A percentile compares a stretch with the other conserved stretches of the same genome.
Evolutionary conservation across 1,284 basidiomycete genomes (phyloP).

Genomic region (Hemileia vastatrix): DNA sequence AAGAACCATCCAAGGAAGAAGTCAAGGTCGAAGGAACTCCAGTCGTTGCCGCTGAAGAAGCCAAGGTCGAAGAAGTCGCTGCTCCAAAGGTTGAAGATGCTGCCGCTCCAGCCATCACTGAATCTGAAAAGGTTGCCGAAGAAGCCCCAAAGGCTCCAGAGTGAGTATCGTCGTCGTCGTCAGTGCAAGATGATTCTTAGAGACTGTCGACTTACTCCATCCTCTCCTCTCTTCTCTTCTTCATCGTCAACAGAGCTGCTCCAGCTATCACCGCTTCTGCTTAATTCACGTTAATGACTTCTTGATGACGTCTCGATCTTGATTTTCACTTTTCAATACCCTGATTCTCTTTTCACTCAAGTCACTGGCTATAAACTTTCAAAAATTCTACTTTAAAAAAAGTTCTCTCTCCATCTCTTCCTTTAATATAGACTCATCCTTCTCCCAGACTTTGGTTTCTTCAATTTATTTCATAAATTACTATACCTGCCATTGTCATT

Average conservation of each 20-base stretch:
- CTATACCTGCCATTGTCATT: too few relatives aligned
- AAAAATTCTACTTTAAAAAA: too few relatives aligned
- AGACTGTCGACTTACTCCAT: not conserved
- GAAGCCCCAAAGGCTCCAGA: conserved; percentile 27
- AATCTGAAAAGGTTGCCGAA: conserved; percentile 15
- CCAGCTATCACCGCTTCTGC: too few relatives aligned
- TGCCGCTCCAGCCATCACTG: conserved; percentile 18
- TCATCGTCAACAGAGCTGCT: not conserved
- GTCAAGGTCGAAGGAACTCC: conserved; percentile 29
- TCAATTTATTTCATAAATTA: too few relatives aligned
- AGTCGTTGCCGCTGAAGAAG: conserved; percentile 14
- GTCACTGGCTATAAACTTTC: too few relatives aligned
- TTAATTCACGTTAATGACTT: too few relatives aligned
- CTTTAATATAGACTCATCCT: too few relatives aligned
- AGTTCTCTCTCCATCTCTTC: too few relatives aligned
- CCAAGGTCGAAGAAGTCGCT: conserved; percentile 21
- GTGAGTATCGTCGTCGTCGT: not conserved
- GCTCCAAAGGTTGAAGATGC: conserved; percentile 24
- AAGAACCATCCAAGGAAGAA: not conserved
- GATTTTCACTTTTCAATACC: too few relatives aligned
- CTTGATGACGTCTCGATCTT: too few relatives aligned
- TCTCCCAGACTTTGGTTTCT: too few relatives aligned
- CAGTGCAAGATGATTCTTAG: not conserved
- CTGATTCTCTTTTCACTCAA: too few relatives aligned
- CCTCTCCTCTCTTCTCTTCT: not conserved